Evolutionary conservation across 2,329 filamentous ascomycete species (phyloP).

Genomic region (Apiospora pterosperma): DNA sequence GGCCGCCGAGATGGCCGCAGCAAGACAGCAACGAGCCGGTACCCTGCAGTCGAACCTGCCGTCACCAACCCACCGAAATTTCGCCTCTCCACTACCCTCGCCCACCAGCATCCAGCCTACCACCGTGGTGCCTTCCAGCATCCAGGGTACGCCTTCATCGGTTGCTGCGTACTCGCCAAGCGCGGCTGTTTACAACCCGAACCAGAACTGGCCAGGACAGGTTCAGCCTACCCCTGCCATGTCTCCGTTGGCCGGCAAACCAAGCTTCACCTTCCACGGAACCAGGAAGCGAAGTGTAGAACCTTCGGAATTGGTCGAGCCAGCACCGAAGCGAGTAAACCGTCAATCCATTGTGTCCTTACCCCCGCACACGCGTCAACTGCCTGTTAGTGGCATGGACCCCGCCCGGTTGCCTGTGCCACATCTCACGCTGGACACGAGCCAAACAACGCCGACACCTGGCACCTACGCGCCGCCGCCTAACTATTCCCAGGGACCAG

Average conservation of each 20-base stretch:
- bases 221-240: conserved; percentile 37
- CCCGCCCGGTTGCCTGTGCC: conserved; percentile 61
- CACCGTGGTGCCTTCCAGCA: conserved; percentile 15
- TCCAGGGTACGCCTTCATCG: conserved; percentile 31
- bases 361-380: conserved; percentile 19
- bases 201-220: conserved; percentile 35
- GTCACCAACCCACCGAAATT: conserved; percentile 36
- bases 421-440: conserved; percentile 64
- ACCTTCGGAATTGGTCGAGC: conserved; percentile 44
- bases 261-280: conserved; percentile 35
- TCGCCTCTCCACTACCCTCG: conserved; percentile 46
- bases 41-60: conserved; percentile 17
- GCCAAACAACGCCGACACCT: conserved; percentile 19
- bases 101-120: conserved; percentile 37
- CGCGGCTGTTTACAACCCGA: conserved; percentile 23
- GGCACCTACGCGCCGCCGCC: conserved; percentile 32
- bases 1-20: conserved; percentile 27
- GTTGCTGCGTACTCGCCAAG: conserved; percentile 40
- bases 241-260: conserved; percentile 48
- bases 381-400: conserved; percentile 21
- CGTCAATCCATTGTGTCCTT: conserved; percentile 25
- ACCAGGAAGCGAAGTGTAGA: conserved; percentile 51
- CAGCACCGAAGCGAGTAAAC: conserved; percentile 50
- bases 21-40: background rate
- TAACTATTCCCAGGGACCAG: conserved; percentile 39